Evolutionary conservation across 1,284 basidiomycete genomes (phyloP).

Genomic region (Irpex sp.): DNA sequence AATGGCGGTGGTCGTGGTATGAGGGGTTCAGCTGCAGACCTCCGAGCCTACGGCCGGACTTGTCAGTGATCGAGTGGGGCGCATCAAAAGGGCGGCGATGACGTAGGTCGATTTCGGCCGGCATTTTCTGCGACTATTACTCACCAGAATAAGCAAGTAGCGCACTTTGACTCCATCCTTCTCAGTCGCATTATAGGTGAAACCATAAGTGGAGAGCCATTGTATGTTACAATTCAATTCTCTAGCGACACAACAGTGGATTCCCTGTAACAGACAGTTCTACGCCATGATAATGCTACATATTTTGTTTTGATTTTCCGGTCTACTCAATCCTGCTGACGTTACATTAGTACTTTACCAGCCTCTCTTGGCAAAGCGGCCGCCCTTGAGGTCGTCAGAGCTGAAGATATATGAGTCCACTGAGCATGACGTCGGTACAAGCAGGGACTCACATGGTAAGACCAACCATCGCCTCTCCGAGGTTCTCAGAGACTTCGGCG

Average conservation of each 20-base stretch:
- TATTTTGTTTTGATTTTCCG: no score
- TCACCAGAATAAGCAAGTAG: no score
- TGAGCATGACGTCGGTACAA: not conserved
- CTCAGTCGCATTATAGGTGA: no score
- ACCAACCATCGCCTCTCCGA: conserved; percentile 93
- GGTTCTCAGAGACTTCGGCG: conserved; percentile 85
- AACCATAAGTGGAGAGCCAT: no score
- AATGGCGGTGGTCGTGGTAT: not conserved
- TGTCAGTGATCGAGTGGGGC: not conserved
- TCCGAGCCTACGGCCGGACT: not conserved
- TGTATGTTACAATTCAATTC: no score
- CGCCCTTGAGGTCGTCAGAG: conserved; percentile 62
- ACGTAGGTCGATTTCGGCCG: not conserved
- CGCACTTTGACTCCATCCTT: no score
- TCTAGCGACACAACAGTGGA: no score
- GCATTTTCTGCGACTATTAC: no score
- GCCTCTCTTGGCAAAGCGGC: conserved; percentile 47
- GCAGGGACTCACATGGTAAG: conserved; percentile 68
- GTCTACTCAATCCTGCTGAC: no score
- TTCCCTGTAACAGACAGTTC: no score
- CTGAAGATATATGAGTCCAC: conserved; percentile 30
- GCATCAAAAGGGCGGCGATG: not conserved
- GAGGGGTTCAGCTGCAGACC: not conserved
- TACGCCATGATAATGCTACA: no score
- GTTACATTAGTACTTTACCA: conserved; percentile 29